Evolutionary conservation across 2,329 filamentous ascomycete genomes (phyloP), one percentile per base, ranked within the genome.

Genomic region (Hypocreales sp.): DNA sequence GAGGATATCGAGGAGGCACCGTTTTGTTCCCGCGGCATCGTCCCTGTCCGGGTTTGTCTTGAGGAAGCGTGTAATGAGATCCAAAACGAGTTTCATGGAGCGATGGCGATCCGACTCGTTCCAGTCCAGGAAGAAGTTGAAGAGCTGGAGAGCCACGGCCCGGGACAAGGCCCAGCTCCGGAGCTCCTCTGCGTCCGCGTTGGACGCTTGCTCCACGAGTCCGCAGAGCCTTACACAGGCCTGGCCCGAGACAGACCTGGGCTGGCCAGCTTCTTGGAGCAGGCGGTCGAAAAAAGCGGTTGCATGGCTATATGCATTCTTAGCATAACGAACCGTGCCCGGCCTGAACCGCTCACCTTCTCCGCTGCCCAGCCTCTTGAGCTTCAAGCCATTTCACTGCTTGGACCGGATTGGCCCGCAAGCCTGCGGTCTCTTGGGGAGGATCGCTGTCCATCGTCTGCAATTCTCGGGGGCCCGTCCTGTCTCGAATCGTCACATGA

Each of bases 41-140:
- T 47, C 34, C 4, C 46, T 39, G 16, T 56, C 45, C 1, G 67
- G 61, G 33, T 74, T 71, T 29, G 52, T 58, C 25, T 46, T 44
- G 21, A 71, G 52, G 12, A 70, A 56, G 29, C 58, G 55, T 5
- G 59, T 56, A 14, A 75, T 49, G 13, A 72, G 51, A 36, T 77
- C 71, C 18, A 76, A 55, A 5, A 74, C 62, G 31, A 74, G 58
- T 35, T 64, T 66, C 64, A 76, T 67, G 20, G 71, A 71, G 8
- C 72, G 58, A 38, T 74, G 67, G 33, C 71, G 65, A 40, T 76
- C 71, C 30, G 67, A 67, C 40, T 76, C 72, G 38, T 72, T 74
- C 69, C 71, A 76, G 39, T 75, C 70, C 27, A 76, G 54, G 41
- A 71, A 78, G 40, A 72, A 75, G 29, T 64, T 53, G 48, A 75